Evolutionary conservation across 805 yeast genomes (phyloP).

Genomic region (Pichia deserticola): DNA sequence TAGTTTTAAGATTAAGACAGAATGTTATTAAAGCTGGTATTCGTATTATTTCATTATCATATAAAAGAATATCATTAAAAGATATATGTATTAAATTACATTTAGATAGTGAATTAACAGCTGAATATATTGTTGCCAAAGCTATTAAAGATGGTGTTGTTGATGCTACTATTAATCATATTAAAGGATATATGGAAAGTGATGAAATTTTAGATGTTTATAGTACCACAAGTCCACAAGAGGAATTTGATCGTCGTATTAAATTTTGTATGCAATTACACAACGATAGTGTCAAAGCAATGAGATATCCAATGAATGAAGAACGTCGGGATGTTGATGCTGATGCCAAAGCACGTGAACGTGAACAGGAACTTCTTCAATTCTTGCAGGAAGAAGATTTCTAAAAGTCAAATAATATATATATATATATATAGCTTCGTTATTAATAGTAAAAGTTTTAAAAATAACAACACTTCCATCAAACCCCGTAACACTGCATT

Average conservation of each 20-base stretch:
- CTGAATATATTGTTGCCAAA: conserved; percentile 94
- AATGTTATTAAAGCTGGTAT: conserved; percentile 98
- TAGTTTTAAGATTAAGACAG: conserved; percentile 85
- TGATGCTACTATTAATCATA: conserved; percentile 89
- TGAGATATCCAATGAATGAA: conserved; percentile 77
- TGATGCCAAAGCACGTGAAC: conserved; percentile 48
- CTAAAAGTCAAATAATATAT: conserved; percentile 3
- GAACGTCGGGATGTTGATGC: conserved; percentile 42
- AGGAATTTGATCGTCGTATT: conserved; percentile 86
- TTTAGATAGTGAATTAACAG: conserved; percentile 89
- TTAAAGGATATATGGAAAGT: conserved; percentile 84
- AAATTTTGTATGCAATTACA: conserved; percentile 84
- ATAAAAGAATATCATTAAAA: conserved; percentile 81
- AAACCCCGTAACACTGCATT: too few species aligned
- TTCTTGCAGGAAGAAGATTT: conserved; percentile 44
- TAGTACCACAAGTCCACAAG: conserved; percentile 81
- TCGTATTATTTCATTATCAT: conserved; percentile 83
- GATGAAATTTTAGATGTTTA: conserved; percentile 81
- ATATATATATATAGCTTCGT: too few species aligned
- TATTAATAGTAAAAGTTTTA: too few species aligned
- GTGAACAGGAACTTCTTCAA: conserved; percentile 38
- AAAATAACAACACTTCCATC: too few species aligned
- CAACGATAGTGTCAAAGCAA: conserved; percentile 86
- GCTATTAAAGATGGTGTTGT: conserved; percentile 96
- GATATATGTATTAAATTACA: conserved; percentile 91